Base-by-base conservation (phyloP, 2,329 filamentous ascomycete genomes). In the Colletotrichum noveboracense region DNA sequence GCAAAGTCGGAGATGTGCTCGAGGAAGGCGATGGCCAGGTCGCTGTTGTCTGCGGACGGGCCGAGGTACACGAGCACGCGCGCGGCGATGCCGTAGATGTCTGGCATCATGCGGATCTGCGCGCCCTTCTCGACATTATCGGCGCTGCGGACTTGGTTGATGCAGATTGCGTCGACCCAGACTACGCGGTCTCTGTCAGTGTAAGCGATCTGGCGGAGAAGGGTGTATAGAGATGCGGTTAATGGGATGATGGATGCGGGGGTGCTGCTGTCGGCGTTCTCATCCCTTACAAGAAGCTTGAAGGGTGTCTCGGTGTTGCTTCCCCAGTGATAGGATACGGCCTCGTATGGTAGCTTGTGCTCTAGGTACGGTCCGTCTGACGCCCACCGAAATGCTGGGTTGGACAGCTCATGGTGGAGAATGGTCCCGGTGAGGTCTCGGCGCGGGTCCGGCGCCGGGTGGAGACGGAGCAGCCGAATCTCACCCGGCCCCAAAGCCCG, bases 241-340 rank as follows among this genome's bases (percentile, higher is more conserved):
- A 70, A 18, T 21, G 67, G 55, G 5, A 70, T 30, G 34, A 14
- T 10, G 3, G 67, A 38, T 8, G 14, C 21, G 3, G 48, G 18
- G n/a, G 13, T 18, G 28, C 26, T 21, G 9, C 9, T 30, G 26
- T n/a, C 65, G 28, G 65, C 65, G 14, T 5, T 21, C 12, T 34
- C 32, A 10, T 70, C 67, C 2, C 14, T 34, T 8, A 62, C 32
- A 3, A 70, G 32, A 21, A 70, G 55, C 5, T 43, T 60, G 67
- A 70, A 70, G 14, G 67, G 67, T 7, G 67, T 62, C 32, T 21
- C 18, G 4, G 34, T 62, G 32, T 70, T 43, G 24, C 58, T 32
- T 21, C 67, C 67, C 67, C 67, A 70, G 32, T 70, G 67, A 32
- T 70, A 70, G n/a, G 67, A 70, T 6, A 70, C 38, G 10, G 67